Base-by-base conservation (phyloP, 2,329 filamentous ascomycete genomes). In the Ophiocordyceps camponoti-floridani region DNA sequence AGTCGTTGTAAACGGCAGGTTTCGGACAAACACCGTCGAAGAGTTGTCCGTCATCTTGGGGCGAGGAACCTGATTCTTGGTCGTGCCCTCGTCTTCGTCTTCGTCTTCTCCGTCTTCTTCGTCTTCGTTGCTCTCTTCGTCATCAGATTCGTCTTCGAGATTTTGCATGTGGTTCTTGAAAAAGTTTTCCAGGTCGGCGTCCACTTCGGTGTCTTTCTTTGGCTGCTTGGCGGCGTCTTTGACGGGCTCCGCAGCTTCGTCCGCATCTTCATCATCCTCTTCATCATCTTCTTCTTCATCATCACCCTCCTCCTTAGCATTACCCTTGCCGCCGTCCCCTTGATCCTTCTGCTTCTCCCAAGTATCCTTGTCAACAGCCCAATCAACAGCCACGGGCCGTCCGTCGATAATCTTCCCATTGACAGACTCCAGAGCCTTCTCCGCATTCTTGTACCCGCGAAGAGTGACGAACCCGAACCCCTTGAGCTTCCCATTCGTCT, bases 381-480 rank as follows among this genome's bases (percentile, higher is more conserved):
- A 98, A 64, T 98, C 91, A 7, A 98, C 91, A 27, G 89, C 91
- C 48, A 98, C 63, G 9, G 80, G 82, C 54, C 91, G 75, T 2
- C 88, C 91, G 58, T 94, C 88, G 18, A 98, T 72, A 48, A 83
- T 77, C 59, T 85, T 95, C 47, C 89, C 91, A 62, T 96, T 98
- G 52, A 96, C 69, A 19, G 72, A 77, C 47, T 82, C 77, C 46
- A 98, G 70, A 2, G 91, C 91, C 59, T 79, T 86, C 61, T 96
- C 84, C 0, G 91, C 89, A 61, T 96, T 94, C 63, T 87, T 89
- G 56, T 73, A 79, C 40, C 88, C 86, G 47, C 88, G 74, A 61
- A 98, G 72, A 11, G 89, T 82, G 48, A 98, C 79, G 56, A 98
- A 95, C 5, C 88, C 91, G 56, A 96, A 98, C 0, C 91, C 91